Conservation (phyloP, 805 yeast genomes). For the Pichia cabralensis region DNA sequence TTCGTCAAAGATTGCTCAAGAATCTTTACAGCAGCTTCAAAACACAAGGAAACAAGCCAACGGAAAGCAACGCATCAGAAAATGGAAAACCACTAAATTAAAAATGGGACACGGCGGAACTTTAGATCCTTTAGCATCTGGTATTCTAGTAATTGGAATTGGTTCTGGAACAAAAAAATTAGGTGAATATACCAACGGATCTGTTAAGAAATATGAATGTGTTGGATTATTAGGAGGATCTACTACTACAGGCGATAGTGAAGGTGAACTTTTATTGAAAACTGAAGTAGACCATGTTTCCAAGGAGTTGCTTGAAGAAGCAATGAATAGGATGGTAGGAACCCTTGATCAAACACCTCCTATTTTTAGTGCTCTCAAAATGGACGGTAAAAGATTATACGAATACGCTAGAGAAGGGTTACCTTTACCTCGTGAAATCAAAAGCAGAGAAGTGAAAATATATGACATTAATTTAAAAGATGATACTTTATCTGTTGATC, state of each 20-base stretch:
- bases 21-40: constrained; percentile 41
- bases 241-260: constrained; percentile 90
- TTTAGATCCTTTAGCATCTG: constrained; percentile 91
- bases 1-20: constrained; percentile 45
- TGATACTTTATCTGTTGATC: constrained; percentile 46
- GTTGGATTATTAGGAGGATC: constrained; percentile 80
- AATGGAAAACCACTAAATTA: constrained; percentile 29
- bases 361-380: constrained; percentile 83
- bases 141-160: constrained; percentile 85
- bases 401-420: constrained; percentile 87
- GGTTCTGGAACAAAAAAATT: constrained; percentile 84
- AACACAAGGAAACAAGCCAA: constrained; percentile 35
- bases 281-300: constrained; percentile 50
- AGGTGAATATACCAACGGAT: constrained; percentile 59
- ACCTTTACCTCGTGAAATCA: constrained; percentile 78
- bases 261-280: constrained; percentile 66
- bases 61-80: constrained; percentile 40
- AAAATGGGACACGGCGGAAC: constrained; percentile 99
- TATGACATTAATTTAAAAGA: constrained; percentile 40
- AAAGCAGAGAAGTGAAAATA: constrained; percentile 62
- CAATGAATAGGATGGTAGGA: constrained; percentile 66
- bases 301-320: constrained; percentile 36
- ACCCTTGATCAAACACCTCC: constrained; percentile 87
- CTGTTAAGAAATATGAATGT: constrained; percentile 73
- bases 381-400: constrained; percentile 89